Evolutionary conservation across 345 rosid genomes (phyloP), one percentile per base, ranked within the genome.

Genomic region (Euphorbia lathyris): DNA sequence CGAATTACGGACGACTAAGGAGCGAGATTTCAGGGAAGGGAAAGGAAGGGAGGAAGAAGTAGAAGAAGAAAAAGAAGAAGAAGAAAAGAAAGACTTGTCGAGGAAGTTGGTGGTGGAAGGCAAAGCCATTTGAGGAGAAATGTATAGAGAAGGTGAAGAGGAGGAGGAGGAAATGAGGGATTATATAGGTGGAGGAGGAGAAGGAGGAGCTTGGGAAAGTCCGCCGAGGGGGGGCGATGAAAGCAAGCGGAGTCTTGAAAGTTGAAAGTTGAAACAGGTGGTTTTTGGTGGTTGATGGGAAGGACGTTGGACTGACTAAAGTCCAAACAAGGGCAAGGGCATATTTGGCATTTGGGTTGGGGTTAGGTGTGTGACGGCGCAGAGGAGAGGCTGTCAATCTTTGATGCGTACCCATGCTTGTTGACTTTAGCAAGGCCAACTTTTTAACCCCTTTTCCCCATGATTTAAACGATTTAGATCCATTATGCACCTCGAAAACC

Each of bases 1-100:
- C 20, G 92, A 87, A 86, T 86, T 85, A 68, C 81, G 82, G 69
- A 90, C 82, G 9, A 74, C 70, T 29, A 75, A 51, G 30, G 81
- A 76, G 6, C 87, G 83, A 68, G 70, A 68, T 17, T 80, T 87
- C 74, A 51, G 40, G 84, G 72, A 43, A 43, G 22, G 55, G 55
- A 45, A 45, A 34, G 71, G 50, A 23, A 57, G 16, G 16, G 75
- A 47, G 57, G 67, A 72, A 27, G 71, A 69, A 65, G 78, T 77
- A 62, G 78, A 77, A 34, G 71, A 58, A 27, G 61, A 16, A 20
- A 72, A 53, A 63, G 62, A 71, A 23, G 71, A 69, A 65, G 78
- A 78, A 65, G 78, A 17, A 51, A 82, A 56, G 63, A 81, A 79
- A 5, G 85, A 70, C 25, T 79, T 76, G 65, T 73, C 73, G 34